Evolutionary conservation across 129 eudicot species (phyloP), one percentile per base, ranked within the genome.

Genomic region (Lonicera japonica): DNA sequence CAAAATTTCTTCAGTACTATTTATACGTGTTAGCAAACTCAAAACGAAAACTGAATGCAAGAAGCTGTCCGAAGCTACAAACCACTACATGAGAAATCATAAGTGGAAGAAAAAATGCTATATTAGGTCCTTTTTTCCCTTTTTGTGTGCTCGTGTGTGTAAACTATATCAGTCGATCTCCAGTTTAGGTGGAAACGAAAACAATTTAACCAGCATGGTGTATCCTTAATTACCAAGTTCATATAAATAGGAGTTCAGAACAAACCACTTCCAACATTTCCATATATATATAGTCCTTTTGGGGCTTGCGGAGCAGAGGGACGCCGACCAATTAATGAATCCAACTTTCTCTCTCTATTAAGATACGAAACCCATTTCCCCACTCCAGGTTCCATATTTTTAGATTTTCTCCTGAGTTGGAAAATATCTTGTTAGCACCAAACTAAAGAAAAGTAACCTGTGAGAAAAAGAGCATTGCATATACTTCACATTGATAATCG

Each of bases 231-330:
- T 52, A 34, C 60, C 21, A 58, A 58, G 13, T 43, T 4, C 16
- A 11, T 2, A 43, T 43, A 43, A 43, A 43, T 43, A 43, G 16
- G 13, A 14, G 50, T 14, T 43, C 1, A 61, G 22, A 69, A 63
- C 80, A 67, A 54, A 92, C 98, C 98, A 82, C 98, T 92, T 82
- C 98, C 98, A 67, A 92, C 98, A 70, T 87, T 86, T 65, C 98
- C 98, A 36, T 85, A 88, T 18, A 92, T 65, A 77, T 92, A 92
- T 38, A 92, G 68, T 67, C 98, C 98, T 76, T 88, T 87, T 5
- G 98, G 98, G 64, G 98, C 96, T 19, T 71, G 69, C 24, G 98
- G 98, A 40, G 88, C 81, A 48, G 53, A 45, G 17, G 98, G 96
- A 46, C 87, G 82, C 16, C 58, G 77, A 9, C 96, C 96, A 63